Base-by-base conservation (phyloP, 192 early-diverging fungal genomes). In the Linnemannia elongata region DNA sequence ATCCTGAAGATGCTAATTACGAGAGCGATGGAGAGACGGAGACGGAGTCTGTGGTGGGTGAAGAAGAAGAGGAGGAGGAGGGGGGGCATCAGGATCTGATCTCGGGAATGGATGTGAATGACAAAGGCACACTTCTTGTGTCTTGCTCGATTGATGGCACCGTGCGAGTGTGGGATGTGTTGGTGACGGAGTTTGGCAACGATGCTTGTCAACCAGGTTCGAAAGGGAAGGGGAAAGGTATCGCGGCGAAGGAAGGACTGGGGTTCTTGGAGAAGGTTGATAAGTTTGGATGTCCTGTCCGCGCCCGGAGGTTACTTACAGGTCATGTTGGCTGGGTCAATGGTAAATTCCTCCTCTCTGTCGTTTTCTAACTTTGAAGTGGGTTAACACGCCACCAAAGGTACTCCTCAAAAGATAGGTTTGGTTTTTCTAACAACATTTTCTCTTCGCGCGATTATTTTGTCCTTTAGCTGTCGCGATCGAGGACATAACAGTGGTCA, bases 251-350 rank as follows among this genome's bases (percentile, higher is more conserved):
- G 0, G 60, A 7, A 33, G 60, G 15, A 9, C 13, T 1, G 13
- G 20, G 24, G 74, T 60, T 82, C n/a, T 1, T 33, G 70, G 35
- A 70, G 6, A 82, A 63, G 20, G 27, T 84, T 35, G n/a, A 77
- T 20, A 63, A 39, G 41, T 69, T 30, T 52, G 84, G 78, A 18
- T 79, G 57, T 69, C 84, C 84, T 30, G 73, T 86, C 27, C 27
- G 39, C 33, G 18, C 30, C 13, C 45, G 79, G 22, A 4, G 24
- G 8, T 6, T 81, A 3, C 54, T 86, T n/a, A 57, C 52, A 8
- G 84, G 84, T 1, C 84, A 86, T 72, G 49, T 80, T 57, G 84
- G 84, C 1, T 86, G 84, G 84, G 84, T 86, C 24, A 86, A 86
- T 76, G 79, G 84, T 86, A 79, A 75, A 6, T 39, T 15, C 10